phyloP scores from a whole-genome alignment of 2,329 filamentous ascomycete species.

The Diaporthe destruens region DNA sequence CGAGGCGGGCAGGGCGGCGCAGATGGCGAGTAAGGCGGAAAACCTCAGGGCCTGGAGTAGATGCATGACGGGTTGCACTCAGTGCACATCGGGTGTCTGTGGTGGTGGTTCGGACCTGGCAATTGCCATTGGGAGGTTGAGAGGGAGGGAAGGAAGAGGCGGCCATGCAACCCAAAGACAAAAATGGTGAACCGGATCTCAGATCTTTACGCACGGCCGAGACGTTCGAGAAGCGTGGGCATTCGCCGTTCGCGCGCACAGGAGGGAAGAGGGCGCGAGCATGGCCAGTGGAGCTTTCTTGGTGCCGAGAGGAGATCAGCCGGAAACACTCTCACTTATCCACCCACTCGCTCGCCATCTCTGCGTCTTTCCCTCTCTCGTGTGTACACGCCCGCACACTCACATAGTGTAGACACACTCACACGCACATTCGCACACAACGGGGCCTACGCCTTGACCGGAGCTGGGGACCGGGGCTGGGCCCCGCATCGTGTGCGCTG shows the following conservation, averaged over 20 bases:
- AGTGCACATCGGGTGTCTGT: conserved; percentile 29
- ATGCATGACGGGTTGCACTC: conserved; percentile 33
- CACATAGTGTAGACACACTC: no score
- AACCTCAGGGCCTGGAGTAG: conserved; percentile 25
- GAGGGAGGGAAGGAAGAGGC: conserved; percentile 24
- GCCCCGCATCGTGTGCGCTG: conserved; percentile 17
- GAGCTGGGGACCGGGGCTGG: conserved; percentile 6
- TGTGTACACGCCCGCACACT: no score
- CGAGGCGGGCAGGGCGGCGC: conserved; percentile 16
- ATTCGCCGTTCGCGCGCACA: conserved; percentile 20
- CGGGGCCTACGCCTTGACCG: conserved; percentile 9
- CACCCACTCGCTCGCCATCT: no score
- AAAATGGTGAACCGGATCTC: conserved; percentile 19
- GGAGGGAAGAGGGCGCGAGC: conserved; percentile 6
- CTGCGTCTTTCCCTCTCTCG: background rate
- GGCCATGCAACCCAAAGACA: conserved; percentile 14
- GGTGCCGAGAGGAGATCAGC: conserved; percentile 4
- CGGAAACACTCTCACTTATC: background rate
- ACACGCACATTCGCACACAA: background rate
- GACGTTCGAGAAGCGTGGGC: conserved; percentile 33
- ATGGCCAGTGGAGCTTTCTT: conserved; percentile 4
- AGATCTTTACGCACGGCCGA: conserved; percentile 29
- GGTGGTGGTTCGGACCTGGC: conserved; percentile 2
- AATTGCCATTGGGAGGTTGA: background rate
- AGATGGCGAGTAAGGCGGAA: conserved; percentile 32